Evolutionary conservation across 2,329 filamentous ascomycete species (phyloP), one percentile per base, ranked within the genome.

Genomic region (Hyphodiscus sp.): DNA sequence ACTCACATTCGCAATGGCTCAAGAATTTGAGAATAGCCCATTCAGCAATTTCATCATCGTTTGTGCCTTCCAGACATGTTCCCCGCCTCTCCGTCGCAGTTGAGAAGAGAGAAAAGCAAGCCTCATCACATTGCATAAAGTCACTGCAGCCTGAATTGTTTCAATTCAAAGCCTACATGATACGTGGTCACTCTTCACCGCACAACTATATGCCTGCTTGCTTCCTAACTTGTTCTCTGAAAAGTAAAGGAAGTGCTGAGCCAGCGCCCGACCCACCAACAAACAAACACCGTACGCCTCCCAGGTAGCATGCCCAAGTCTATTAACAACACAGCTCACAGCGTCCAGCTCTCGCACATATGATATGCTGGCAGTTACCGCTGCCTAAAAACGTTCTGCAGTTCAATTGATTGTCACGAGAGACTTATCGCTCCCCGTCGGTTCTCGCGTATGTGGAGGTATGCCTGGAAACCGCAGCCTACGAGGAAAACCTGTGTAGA

Each of bases 381-480:
- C 11, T 15, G 48, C 16, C 13, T 23, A 43, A 20, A 16, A 45
- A 11, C 20, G 46, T 43, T 29, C 38, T 29, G 5, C 33, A 38
- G 13, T 38, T 38, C 33, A 10, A 38, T 38, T 38, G 33, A 13
- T 38, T 38, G 33, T 38, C 33, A 68, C 41, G 65, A 79, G 68
- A 96, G 76, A 56, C 87, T 83, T 73, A 96, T 96, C 58, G 89
- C 87, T 60, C 91, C 91, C 68, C 87, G 80, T 71, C 88, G 80
- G 72, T 83, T 90, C 71, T 91, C 86, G 71, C 90, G 85, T 65
- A 89, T 74, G 72, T 97, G 91, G 57, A 96, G 79, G 67, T 87
- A 82, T 59, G 91, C 92, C 71, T 97, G 92, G 62, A 91, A 82
- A 54, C 86, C 88, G 73, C 92, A 97, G 74, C 95, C 96, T 49